A percentile compares a stretch with the other conserved stretches of the same genome.
phyloP scores from a whole-genome alignment of 2,329 filamentous ascomycete genomes.

The Aspergillus aculeatus region DNA sequence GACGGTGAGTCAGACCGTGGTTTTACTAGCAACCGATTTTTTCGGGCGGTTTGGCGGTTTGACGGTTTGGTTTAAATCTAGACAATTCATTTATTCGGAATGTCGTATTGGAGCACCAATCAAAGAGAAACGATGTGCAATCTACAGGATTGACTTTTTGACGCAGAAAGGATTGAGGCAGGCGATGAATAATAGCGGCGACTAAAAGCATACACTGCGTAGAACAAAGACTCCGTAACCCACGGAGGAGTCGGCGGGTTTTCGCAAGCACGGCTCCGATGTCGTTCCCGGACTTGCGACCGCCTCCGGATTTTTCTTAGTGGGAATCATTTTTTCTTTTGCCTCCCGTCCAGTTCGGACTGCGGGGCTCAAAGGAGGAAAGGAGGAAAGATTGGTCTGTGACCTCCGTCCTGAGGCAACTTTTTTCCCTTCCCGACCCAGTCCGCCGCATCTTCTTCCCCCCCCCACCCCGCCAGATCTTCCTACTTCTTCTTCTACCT shows the following conservation, averaged over 20 bases:
- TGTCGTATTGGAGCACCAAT: not conserved
- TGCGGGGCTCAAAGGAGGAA: not conserved
- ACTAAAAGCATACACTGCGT: not conserved
- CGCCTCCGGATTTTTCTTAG: too few species aligned
- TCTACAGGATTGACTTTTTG: not conserved
- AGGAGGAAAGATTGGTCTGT: not conserved
- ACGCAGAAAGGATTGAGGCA: not conserved
- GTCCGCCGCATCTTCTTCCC: constrained; percentile 12
- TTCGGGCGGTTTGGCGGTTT: not conserved
- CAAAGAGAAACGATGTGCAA: not conserved
- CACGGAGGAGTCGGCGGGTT: constrained; percentile 4
- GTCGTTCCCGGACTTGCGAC: constrained; percentile 8
- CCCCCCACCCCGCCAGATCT: constrained; percentile 9
- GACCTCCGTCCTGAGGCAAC: constrained; percentile 12
- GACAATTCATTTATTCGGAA: not conserved
- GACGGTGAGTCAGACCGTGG: not conserved
- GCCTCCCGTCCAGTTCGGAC: not conserved
- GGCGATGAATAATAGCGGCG: constrained; percentile 2
- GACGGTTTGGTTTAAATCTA: not conserved
- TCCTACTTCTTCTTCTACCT: constrained; percentile 4
- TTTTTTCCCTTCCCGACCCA: constrained; percentile 9
- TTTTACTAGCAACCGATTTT: not conserved
- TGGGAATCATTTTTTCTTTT: not conserved
- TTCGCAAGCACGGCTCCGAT: constrained; percentile 13
- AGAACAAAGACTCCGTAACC: too few species aligned